Evolutionary conservation across 2,329 filamentous ascomycete species (phyloP), one percentile per base, ranked within the genome.

Genomic region (Aspergillus sp.): DNA sequence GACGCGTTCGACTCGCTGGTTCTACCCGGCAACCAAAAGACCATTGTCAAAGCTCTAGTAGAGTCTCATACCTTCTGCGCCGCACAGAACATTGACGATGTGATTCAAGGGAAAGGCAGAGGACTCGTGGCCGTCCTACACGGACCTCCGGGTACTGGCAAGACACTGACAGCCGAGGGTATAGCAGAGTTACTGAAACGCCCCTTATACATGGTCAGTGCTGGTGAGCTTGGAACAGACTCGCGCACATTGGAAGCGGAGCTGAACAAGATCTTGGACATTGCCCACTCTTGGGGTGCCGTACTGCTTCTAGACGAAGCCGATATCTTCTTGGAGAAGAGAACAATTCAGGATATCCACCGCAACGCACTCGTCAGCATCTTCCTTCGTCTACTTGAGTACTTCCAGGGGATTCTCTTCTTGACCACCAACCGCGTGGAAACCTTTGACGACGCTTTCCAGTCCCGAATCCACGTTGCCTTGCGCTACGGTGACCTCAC

Each of bases 381-480:
- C 67, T 96, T 96, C 79, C 79, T 96, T 2, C 87, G 91, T 0
- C 82, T 93, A 56, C 81, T 96, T 0, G 93, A 97, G 74, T 96
- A 96, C 73, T 96, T 96, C 76, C 90, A 96, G 69, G 92, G 92
- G 3, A 96, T 96, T 53, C 74, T 96, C 4, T 96, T 96, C 78
- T 76, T 96, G 25, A 96, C 92, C 0, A 96, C 92, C 2, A 96
- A 96, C 71, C 86, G 91, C 1, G 90, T 96, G 1, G 77, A 88
- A 78, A 93, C 90, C 0, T 96, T 96, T 67, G 92, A 96, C 66
- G 90, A 95, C 61, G 92, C 92, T 0, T 96, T 96, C 80, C 90
- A 95, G 70, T 90, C 87, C 9, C 86, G 92, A 23, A 96, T 96
- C 61, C 91, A 96, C 72, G 88, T 96, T 66, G 90, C 91, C 0